Evolutionary conservation across 768 basidiomycete species (phyloP).

Genomic region (Suillus subaureus): DNA sequence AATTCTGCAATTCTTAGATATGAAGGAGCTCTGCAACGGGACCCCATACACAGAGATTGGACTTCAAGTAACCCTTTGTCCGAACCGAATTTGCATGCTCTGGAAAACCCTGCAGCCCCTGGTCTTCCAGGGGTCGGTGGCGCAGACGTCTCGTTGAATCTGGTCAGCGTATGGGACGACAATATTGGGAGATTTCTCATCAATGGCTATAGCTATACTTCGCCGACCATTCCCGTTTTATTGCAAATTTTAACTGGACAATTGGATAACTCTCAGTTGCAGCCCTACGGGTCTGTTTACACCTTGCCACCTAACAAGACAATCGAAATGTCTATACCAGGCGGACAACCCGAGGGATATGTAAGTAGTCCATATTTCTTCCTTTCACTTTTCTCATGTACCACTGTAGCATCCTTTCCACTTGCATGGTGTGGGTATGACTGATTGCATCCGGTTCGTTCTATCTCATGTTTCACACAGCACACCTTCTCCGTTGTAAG

Average conservation of each 20-base stretch:
- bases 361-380: conserved; percentile 22
- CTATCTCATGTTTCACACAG: conserved; percentile 20
- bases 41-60: conserved; percentile 12
- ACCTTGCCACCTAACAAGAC: conserved; percentile 15
- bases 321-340: conserved; percentile 19
- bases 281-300: conserved; percentile 17
- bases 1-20: conserved; percentile 19
- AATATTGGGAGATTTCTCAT: conserved; percentile 16
- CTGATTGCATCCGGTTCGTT: background rate
- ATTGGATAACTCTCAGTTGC: conserved; percentile 11
- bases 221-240: conserved; percentile 20
- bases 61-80: conserved; percentile 10
- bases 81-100: conserved; percentile 21
- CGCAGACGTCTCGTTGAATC: conserved; percentile 22
- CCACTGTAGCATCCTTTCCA: conserved; percentile 23
- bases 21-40: conserved; percentile 15
- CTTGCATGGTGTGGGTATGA: conserved; percentile 17
- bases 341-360: conserved; percentile 24
- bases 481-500: conserved; percentile 44
- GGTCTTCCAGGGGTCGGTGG: conserved; percentile 14
- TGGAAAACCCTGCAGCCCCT: conserved; percentile 15
- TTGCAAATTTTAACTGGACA: conserved; percentile 25
- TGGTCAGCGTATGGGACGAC: conserved; percentile 17
- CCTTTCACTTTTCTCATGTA: background rate
- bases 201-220: conserved; percentile 14